These are phyloP conservation scores for Lasiodiplodia gonubiensis DNA, from an alignment of 2,329 filamentous ascomycete species.

Conservation along the genomic window DNA sequence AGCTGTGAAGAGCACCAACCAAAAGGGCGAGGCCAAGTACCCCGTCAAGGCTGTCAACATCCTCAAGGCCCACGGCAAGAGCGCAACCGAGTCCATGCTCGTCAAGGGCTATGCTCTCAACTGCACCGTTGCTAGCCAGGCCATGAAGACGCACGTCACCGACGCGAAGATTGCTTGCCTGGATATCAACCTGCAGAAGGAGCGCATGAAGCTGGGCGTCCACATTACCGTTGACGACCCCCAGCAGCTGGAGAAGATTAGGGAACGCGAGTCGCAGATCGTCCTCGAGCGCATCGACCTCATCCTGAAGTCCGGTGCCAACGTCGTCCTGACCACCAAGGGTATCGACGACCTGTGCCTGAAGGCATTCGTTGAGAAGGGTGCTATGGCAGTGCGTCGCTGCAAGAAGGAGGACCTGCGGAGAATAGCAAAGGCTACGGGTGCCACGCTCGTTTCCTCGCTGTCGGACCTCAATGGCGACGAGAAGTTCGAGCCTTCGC, in stretches of 20 bases:
- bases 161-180: constrained; percentile 97
- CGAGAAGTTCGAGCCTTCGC: constrained; percentile 91
- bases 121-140: constrained; percentile 97
- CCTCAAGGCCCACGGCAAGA: constrained; percentile 97
- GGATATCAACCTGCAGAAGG: constrained; percentile 98
- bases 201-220: constrained; percentile 98
- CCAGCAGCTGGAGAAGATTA: constrained; percentile 95
- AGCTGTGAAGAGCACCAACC: constrained; percentile 91
- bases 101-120: constrained; percentile 98
- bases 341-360: constrained; percentile 96
- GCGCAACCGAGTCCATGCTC: constrained; percentile 81
- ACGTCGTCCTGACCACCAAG: constrained; percentile 96
- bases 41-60: constrained; percentile 99
- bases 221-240: constrained; percentile 98
- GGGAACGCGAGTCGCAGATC: constrained; percentile 89
- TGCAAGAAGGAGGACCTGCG: constrained; percentile 99
- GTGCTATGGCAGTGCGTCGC: constrained; percentile 91
- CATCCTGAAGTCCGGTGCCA: constrained; percentile 96
- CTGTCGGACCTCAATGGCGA: constrained; percentile 97
- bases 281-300: constrained; percentile 93
- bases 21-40: constrained; percentile 89
- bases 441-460: constrained; percentile 89
- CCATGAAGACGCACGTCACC: constrained; percentile 89
- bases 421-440: constrained; percentile 94
- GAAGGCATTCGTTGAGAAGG: constrained; percentile 92